Evolutionary conservation across 495 filamentous ascomycete species (phyloP).

Genomic region (Aspergillus campestris): DNA sequence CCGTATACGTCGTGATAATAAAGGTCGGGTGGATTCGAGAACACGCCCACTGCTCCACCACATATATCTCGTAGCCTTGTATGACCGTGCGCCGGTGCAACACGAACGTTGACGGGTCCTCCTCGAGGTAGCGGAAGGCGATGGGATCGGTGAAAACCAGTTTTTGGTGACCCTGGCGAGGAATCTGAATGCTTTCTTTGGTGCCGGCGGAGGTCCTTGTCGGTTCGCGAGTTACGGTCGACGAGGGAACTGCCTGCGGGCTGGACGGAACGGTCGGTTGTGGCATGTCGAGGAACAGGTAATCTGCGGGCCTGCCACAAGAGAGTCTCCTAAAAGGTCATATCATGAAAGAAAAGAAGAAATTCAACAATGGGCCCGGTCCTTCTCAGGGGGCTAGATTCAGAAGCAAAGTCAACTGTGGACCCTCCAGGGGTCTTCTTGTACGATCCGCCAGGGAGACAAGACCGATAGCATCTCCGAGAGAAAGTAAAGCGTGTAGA

Average conservation of each 20-base stretch:
- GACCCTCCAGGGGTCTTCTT: too few species aligned
- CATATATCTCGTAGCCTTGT: constrained; percentile 82
- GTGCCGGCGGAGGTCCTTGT: constrained; percentile 14
- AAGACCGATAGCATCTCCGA: too few species aligned
- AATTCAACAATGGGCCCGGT: too few species aligned
- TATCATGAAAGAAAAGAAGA: too few species aligned
- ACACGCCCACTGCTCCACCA: constrained; percentile 98
- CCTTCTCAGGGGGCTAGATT: too few species aligned
- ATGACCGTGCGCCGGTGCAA: constrained; percentile 61
- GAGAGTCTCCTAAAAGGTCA: too few species aligned
- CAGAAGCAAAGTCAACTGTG: too few species aligned
- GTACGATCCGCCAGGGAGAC: too few species aligned
- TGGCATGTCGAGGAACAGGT: too few species aligned
- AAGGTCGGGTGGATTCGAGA: constrained; percentile 84
- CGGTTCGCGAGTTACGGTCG: constrained; percentile 15
- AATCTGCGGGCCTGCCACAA: too few species aligned
- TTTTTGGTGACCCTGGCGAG: constrained; percentile 34
- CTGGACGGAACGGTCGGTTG: too few species aligned
- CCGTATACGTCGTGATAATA: constrained; percentile 89
- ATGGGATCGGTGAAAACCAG: constrained; percentile 68
- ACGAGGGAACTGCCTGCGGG: background rate
- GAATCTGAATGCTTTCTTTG: constrained; percentile 14
- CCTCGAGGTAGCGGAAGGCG: constrained; percentile 79
- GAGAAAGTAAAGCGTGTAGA: too few species aligned
- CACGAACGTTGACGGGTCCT: constrained; percentile 69